These are phyloP conservation scores for Cordyceps militaris DNA, from an alignment of 2,329 filamentous ascomycete genomes.

Conservation along the genomic window DNA sequence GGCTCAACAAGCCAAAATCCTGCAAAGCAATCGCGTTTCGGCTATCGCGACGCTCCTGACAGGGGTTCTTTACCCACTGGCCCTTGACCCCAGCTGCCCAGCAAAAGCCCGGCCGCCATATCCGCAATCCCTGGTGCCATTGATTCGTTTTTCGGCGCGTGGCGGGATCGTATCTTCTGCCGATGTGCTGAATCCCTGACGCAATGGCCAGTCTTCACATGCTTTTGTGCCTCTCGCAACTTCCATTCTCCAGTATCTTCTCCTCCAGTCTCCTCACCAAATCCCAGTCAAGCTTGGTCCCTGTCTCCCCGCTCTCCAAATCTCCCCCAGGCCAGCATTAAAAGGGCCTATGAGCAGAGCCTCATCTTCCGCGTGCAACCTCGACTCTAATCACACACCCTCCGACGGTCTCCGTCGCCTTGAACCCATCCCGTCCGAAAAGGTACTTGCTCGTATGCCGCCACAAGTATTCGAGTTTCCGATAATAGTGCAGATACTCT, in stretches of 20 bases:
- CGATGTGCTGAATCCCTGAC: neutral
- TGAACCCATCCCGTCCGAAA: neutral
- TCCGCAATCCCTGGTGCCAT: neutral
- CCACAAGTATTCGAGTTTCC: neutral
- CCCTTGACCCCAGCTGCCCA: neutral
- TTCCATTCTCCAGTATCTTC: neutral
- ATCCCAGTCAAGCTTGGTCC: neutral
- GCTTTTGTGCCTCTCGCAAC: neutral
- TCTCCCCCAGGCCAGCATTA: neutral
- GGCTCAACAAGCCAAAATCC: neutral
- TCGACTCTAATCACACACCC: neutral
- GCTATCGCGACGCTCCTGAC: slow-evolving; percentile 8
- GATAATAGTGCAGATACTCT: neutral
- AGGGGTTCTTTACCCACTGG: neutral
- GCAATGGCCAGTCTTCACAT: slow-evolving; percentile 1
- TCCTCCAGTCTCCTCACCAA: neutral
- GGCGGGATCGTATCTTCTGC: neutral
- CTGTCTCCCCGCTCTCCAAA: neutral
- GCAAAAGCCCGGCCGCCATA: neutral
- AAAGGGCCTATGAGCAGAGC: neutral
- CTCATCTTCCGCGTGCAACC: neutral
- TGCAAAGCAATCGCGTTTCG: neutral
- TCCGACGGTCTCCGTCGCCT: slow-evolving; percentile 2
- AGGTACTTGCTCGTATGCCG: neutral
- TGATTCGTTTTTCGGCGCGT: neutral